Evolutionary conservation across 2,329 filamentous ascomycete genomes (phyloP).

Genomic region (Phaeosphaeria sp.): DNA sequence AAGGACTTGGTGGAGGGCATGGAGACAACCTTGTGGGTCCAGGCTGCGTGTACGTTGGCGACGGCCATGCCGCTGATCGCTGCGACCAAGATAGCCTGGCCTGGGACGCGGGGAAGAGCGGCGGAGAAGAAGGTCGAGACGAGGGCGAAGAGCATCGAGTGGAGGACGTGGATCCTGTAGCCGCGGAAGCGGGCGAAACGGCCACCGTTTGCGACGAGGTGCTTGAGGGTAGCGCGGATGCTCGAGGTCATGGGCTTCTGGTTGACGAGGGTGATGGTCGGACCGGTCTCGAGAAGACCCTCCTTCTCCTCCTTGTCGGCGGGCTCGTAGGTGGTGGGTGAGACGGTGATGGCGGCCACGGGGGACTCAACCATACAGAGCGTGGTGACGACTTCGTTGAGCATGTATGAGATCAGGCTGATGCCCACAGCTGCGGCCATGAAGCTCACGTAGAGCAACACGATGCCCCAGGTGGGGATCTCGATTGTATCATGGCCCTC

Average conservation of each 20-base stretch:
- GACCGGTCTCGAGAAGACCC: slow-evolving; percentile 48
- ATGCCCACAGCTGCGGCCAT: slow-evolving; percentile 51
- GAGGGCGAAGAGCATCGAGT: slow-evolving; percentile 43
- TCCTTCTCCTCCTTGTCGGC: slow-evolving; percentile 52
- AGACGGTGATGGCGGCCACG: slow-evolving; percentile 57
- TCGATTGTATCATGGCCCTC: slow-evolving; percentile 20
- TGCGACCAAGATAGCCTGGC: slow-evolving; percentile 59
- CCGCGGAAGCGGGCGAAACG: slow-evolving; percentile 74
- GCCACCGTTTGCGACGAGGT: slow-evolving; percentile 70
- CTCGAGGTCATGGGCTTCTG: slow-evolving; percentile 67
- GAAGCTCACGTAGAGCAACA: slow-evolving; percentile 43
- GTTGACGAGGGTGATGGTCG: slow-evolving; percentile 53
- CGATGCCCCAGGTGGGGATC: slow-evolving; percentile 39
- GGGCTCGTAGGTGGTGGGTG: slow-evolving; percentile 54
- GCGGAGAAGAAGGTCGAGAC: slow-evolving; percentile 55
- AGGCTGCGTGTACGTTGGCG: slow-evolving; percentile 74
- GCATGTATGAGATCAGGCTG: slow-evolving; percentile 61
- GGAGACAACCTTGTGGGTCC: slow-evolving; percentile 87
- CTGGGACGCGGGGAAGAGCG: slow-evolving; percentile 50
- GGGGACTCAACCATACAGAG: slow-evolving; percentile 70
- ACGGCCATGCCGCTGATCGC: slow-evolving; percentile 67
- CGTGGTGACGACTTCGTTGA: slow-evolving; percentile 65
- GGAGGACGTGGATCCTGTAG: slow-evolving; percentile 57
- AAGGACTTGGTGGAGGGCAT: slow-evolving; percentile 64
- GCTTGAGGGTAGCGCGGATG: slow-evolving; percentile 64